Base-by-base conservation (phyloP, 805 yeast species). In the Candida ulmi region DNA sequence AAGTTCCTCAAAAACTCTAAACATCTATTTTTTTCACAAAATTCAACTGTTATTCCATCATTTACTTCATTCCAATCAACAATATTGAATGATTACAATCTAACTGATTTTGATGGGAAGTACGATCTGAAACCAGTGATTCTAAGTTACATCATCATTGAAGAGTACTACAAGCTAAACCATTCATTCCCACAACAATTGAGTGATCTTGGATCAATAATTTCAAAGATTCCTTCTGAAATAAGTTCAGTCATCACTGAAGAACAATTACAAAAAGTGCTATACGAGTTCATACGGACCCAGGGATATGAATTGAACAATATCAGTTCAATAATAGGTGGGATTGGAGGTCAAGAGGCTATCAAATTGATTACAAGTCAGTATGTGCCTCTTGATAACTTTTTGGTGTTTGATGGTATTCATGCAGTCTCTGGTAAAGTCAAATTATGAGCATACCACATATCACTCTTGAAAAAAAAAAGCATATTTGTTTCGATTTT, bases 261-360 rank as follows among this genome's bases (percentile, higher is more conserved):
- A 30, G 72, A 71, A 31, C 55, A 65, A 0, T 57, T 69, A 28
- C 52, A 58, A 12, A 69, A 68, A 33, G 53, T 65, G 9, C 49
- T 75, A 12, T 58, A 61, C 30, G 74, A 71, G 42, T 56, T 80
- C 36, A 42, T 63, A 5, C 46, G 74, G 41, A 48, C 58, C 7
- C 56, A 66, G 5, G 74, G 75, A 4, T 42, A 50, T 1, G 78
- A 75, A 45, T 37, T 76, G 12, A 80, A 77, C 44, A 82, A 83
- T 49, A 69, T 77, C 13, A 63, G 82, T 17, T 70, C 95, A 5
- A 60, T 87, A 4, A 65, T 86, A 47, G 98, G 96, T 2, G 98
- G 96, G 0, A 65, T 90, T 11, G 88, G 78, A 0, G 81, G 88
- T 3, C 96, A 91, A 55, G 99, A 91, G 56, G 78, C 76, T 5